Conservation (phyloP, 768 basidiomycete species). For the Rhizopogon salebrosus region DNA sequence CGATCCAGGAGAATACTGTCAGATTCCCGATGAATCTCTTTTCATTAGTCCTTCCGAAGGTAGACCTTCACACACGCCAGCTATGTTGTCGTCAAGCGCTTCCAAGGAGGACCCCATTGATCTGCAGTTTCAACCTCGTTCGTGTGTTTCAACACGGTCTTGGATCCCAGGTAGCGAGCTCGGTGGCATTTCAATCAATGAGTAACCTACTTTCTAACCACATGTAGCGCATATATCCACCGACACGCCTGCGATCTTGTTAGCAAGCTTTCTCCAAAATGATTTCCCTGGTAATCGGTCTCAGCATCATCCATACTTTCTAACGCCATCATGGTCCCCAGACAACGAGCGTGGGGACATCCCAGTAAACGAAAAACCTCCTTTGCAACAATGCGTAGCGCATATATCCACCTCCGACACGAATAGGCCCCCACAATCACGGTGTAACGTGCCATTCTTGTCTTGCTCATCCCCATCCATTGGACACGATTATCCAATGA, state of each 20-base stretch:
- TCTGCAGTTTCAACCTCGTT: not conserved
- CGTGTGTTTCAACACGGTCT: not conserved
- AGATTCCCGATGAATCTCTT: not conserved
- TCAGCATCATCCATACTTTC: too few species aligned
- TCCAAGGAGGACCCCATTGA: not conserved
- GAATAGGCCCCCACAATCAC: not conserved
- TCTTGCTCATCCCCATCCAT: not conserved
- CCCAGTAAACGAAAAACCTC: not conserved
- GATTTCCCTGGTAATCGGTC: not conserved
- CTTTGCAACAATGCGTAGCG: not conserved
- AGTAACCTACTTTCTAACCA: not conserved
- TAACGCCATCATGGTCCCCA: not conserved
- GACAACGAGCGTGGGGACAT: not conserved
- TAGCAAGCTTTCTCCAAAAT: not conserved
- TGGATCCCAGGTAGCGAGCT: not conserved
- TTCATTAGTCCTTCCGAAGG: not conserved
- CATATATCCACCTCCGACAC: not conserved
- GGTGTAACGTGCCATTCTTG: not conserved
- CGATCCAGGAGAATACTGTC: not conserved
- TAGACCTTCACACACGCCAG: not conserved
- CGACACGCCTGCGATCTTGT: too few species aligned
- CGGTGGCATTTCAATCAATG: not conserved
- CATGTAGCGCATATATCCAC: not conserved
- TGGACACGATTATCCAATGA: not conserved
- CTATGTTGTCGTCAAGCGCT: not conserved